Evolutionary conservation across 768 basidiomycete species (phyloP).

Genomic region (Mycena filopes): DNA sequence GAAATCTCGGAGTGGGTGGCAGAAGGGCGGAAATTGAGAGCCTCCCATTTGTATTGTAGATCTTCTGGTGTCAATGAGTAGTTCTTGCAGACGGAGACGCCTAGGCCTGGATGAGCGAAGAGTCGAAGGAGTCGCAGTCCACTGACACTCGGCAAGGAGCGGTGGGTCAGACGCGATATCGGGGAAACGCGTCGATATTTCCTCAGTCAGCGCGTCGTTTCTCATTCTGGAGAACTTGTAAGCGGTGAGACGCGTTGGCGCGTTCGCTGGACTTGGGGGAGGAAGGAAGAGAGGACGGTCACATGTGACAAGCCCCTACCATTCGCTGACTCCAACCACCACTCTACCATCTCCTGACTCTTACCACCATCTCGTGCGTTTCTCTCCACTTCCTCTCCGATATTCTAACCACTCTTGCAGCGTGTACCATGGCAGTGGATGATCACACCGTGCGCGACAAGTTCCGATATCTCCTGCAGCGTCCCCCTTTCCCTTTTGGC

Average conservation of each 20-base stretch:
- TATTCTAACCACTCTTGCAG: neutral
- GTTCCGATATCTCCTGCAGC: slow-evolving; percentile 5
- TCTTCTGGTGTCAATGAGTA: slow-evolving; percentile 64
- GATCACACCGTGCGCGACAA: slow-evolving; percentile 19
- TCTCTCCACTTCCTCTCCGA: neutral
- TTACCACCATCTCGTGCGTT: neutral
- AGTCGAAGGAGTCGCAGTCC: neutral
- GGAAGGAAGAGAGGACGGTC: slow-evolving; percentile 6
- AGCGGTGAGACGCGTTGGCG: slow-evolving; percentile 18
- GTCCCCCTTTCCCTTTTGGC: slow-evolving; percentile 16
- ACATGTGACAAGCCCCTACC: slow-evolving; percentile 7
- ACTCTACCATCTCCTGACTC: neutral
- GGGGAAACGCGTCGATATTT: slow-evolving; percentile 21
- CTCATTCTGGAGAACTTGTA: neutral
- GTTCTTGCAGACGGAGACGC: slow-evolving; percentile 70
- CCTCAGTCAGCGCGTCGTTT: slow-evolving; percentile 8
- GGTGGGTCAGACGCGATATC: slow-evolving; percentile 35
- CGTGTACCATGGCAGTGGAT: neutral
- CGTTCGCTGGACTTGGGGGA: neutral
- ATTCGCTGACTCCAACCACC: no score
- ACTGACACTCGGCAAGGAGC: slow-evolving; percentile 22
- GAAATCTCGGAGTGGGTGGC: slow-evolving; percentile 49
- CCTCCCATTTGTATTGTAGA: slow-evolving; percentile 79
- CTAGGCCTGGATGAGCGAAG: slow-evolving; percentile 47
- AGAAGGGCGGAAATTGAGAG: slow-evolving; percentile 53